A percentile compares a stretch with the other conserved stretches of the same genome.
Evolutionary conservation across 257 asterid genomes (phyloP).

Genomic region (Solanum pennellii): DNA sequence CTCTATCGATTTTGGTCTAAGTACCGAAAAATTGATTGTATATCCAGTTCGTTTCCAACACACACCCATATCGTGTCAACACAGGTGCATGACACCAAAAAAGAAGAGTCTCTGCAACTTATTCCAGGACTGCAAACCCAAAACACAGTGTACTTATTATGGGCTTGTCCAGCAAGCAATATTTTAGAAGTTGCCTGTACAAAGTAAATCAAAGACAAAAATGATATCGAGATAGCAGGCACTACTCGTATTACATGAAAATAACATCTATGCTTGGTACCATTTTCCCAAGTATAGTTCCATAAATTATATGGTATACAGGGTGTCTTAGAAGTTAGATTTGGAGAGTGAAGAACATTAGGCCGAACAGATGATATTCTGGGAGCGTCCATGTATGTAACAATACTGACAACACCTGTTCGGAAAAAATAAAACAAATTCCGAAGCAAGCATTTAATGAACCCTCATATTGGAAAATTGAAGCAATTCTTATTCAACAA

Average conservation of each 20-base stretch:
- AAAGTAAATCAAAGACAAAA: not conserved
- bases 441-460: not conserved
- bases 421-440: not conserved
- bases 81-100: not conserved
- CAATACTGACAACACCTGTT: not conserved
- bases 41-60: not conserved
- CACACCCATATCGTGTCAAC: not conserved
- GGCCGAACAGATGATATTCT: not conserved
- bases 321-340: not conserved
- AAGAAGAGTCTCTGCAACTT: not conserved
- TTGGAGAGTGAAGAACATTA: not conserved
- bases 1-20: not conserved
- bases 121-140: not conserved
- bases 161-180: not conserved
- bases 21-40: not conserved
- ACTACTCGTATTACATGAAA: not conserved
- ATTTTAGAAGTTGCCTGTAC: not conserved
- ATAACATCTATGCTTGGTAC: not conserved
- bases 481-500: not conserved
- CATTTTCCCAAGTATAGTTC: not conserved
- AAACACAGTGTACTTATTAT: not conserved
- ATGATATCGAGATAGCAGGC: not conserved
- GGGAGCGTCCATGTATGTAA: not conserved
- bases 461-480: not conserved
- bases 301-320: not conserved